Base-by-base conservation (phyloP, 1,284 basidiomycete species). In the Heterobasidion occidentale region DNA sequence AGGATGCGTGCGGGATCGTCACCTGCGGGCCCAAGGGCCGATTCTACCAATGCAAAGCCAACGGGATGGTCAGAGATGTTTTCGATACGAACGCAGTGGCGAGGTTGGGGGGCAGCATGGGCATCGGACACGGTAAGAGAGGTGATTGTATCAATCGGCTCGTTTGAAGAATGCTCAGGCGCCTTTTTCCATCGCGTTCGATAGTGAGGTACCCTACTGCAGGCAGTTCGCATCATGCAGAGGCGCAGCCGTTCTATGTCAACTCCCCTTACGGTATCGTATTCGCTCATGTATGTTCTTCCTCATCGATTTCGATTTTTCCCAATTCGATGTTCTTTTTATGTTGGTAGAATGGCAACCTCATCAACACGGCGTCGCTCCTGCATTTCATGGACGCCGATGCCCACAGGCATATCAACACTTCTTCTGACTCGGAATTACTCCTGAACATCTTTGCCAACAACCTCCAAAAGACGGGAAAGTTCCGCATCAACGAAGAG, bases 231-330 rank as follows among this genome's bases (percentile, higher is more conserved):
- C 92, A 94, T 58, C 90, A 98, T 65, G 89, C 95, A n/a, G 97
- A 99, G 71, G 95, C 97, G 5, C 97, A 99, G 70, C 97, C 97
- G 1, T 99, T 99, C 81, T 99, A 99, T 71, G 97, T 99, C 66
- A 99, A 99, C 77, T 96, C 94, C 19, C 97, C 97, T 9, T 98
- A 97, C 69, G 97, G 97, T 57, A 98, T 99, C 68, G 93, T 95
- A 59, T 92, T 99, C 70, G 96, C 93, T 36, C 97, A 99, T 79
- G 94, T 94, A 68, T 63, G 90, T 76, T 34, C 54, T 56, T 36
- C 9, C 9, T 49, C 19, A 19, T 19, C 19, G 19, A 46, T 20
- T 55, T 54, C 51, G 17, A n/a, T n/a, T 14, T 36, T 42, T 52
- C 19, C 42, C 44, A 38, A 60, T 17, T 59, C 62, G 17, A 62